phyloP scores from a whole-genome alignment of 805 yeast genomes.

The Wickerhamomyces xylosicus region DNA sequence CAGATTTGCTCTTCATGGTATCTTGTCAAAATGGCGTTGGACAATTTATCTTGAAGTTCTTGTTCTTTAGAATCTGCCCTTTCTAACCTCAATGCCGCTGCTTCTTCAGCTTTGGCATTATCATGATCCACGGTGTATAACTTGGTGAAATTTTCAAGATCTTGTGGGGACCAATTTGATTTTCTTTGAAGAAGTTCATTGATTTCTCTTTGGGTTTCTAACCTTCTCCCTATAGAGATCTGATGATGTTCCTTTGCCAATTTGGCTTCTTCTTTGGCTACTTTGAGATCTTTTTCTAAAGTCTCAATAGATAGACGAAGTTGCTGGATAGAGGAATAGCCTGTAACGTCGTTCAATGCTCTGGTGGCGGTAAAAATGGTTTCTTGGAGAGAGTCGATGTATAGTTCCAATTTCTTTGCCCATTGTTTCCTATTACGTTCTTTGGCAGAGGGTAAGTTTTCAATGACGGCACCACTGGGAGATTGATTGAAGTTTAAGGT shows the following conservation, averaged over 20 bases:
- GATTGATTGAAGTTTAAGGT: slow-evolving; percentile 27
- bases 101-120: slow-evolving; percentile 50
- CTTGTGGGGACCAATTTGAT: slow-evolving; percentile 67
- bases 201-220: slow-evolving; percentile 70
- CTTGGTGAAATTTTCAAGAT: slow-evolving; percentile 75
- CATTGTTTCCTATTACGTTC: slow-evolving; percentile 29
- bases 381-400: slow-evolving; percentile 44
- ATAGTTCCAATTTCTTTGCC: slow-evolving; percentile 35
- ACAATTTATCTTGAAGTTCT: slow-evolving; percentile 54
- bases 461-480: slow-evolving; percentile 16
- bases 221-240: slow-evolving; percentile 52
- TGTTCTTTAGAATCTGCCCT: slow-evolving; percentile 56
- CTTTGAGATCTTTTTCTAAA: slow-evolving; percentile 40
- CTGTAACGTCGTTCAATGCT: slow-evolving; percentile 83
- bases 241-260: slow-evolving; percentile 40
- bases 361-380: slow-evolving; percentile 51
- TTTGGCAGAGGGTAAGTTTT: slow-evolving; percentile 35
- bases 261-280: slow-evolving; percentile 37
- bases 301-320: slow-evolving; percentile 51
- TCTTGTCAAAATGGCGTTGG: slow-evolving; percentile 71
- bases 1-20: slow-evolving; percentile 97
- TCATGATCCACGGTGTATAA: slow-evolving; percentile 74
- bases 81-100: slow-evolving; percentile 36
- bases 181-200: slow-evolving; percentile 84
- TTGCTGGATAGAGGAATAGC: slow-evolving; percentile 72